phyloP scores from a whole-genome alignment of 192 early-diverging fungal species.

The Oehlia diaphana region DNA sequence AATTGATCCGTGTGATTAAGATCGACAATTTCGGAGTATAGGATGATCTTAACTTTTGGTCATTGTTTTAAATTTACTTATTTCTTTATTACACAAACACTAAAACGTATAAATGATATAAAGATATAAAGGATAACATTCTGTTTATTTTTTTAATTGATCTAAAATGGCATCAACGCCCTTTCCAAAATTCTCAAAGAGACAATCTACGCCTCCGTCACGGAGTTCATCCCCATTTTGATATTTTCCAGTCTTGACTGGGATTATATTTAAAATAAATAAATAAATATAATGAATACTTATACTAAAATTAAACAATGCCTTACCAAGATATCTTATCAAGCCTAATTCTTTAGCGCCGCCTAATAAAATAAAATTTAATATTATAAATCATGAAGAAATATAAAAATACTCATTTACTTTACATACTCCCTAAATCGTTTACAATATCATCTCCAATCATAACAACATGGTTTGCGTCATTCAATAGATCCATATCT shows the following conservation, averaged over 20 bases:
- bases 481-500: slow-evolving; percentile 51
- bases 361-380: slow-evolving; percentile 16
- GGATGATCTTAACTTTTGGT: no score
- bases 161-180: slow-evolving; percentile 62
- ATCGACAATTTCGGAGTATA: not conserved
- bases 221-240: slow-evolving; percentile 66
- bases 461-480: slow-evolving; percentile 56
- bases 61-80: no score
- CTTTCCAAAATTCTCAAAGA: slow-evolving; percentile 66
- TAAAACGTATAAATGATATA: no score
- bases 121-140: not conserved
- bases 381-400: not conserved
- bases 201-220: slow-evolving; percentile 48
- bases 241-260: slow-evolving; percentile 87
- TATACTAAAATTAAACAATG: not conserved
- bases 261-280: slow-evolving; percentile 15
- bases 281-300: not conserved
- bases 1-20: not conserved
- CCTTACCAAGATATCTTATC: slow-evolving; percentile 46
- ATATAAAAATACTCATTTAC: no score
- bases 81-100: no score
- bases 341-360: slow-evolving; percentile 78
- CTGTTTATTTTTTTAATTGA: not conserved
- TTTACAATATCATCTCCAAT: slow-evolving; percentile 86
- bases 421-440: slow-evolving; percentile 64